These are phyloP conservation scores for Coemansia sp. DNA, from an alignment of 192 early-diverging fungal genomes.

Conservation along the genomic window DNA sequence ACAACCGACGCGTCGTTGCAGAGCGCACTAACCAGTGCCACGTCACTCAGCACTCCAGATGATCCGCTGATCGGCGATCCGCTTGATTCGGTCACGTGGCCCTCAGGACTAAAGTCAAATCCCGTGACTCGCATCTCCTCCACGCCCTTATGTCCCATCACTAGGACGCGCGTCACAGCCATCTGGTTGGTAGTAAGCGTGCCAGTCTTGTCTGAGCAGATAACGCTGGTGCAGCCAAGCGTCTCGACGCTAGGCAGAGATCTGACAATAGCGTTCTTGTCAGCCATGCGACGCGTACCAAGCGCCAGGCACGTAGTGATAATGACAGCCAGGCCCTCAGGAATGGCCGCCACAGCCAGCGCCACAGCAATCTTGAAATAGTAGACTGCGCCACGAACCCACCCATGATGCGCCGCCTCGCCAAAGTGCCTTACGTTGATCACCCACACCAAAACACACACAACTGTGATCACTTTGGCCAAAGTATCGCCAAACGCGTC, in stretches of 20 bases:
- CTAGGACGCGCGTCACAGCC: conserved; percentile 70
- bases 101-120: conserved; percentile 82
- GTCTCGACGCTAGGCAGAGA: conserved; percentile 92
- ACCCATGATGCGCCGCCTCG: conserved; percentile 84
- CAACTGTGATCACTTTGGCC: conserved; percentile 63
- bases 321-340: conserved; percentile 97
- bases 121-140: conserved; percentile 81
- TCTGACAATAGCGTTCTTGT: conserved; percentile 93
- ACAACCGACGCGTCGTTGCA: conserved; percentile 89
- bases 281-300: conserved; percentile 97
- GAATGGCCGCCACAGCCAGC: conserved; percentile 97
- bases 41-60: conserved; percentile 45
- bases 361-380: conserved; percentile 99
- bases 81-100: conserved; percentile 56
- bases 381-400: conserved; percentile 94
- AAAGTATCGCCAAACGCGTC: conserved; percentile 93
- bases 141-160: conserved; percentile 26
- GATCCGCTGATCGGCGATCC: conserved; percentile 53
- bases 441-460: conserved; percentile 91
- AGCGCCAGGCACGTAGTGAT: conserved; percentile 97
- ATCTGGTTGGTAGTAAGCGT: conserved; percentile 99
- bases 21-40: conserved; percentile 64
- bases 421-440: conserved; percentile 98
- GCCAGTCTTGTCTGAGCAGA: conserved; percentile 99
- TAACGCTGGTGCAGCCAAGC: conserved; percentile 93